Evolutionary conservation across 2,329 filamentous ascomycete genomes (phyloP).

Genomic region (Fusarium hostae): DNA sequence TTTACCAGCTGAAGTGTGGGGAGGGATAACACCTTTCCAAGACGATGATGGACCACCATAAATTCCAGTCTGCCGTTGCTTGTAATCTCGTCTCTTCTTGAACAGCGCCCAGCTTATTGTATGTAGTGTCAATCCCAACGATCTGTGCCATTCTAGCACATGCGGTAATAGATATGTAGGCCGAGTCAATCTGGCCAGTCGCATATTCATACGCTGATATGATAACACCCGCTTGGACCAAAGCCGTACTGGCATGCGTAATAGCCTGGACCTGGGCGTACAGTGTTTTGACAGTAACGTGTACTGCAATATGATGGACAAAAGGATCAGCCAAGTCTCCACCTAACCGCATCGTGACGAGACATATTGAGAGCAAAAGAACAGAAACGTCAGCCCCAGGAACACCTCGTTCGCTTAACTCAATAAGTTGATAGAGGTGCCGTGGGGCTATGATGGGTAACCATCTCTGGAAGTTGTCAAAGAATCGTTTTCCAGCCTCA

Average conservation of each 20-base stretch:
- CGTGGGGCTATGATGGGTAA: background rate
- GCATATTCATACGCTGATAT: background rate
- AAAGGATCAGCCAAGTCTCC: background rate
- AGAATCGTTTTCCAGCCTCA: accelerated
- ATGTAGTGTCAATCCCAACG: no score
- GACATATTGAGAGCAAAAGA: background rate
- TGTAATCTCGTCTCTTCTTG: accelerated
- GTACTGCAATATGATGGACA: accelerated
- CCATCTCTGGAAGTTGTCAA: background rate
- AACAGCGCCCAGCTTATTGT: accelerated
- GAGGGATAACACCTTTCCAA: background rate
- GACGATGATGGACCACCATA: background rate
- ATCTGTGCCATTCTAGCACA: background rate
- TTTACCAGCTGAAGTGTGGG: accelerated
- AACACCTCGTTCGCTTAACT: background rate
- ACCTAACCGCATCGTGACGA: background rate
- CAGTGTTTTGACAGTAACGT: background rate
- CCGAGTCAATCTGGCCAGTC: background rate
- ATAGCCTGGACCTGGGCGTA: background rate
- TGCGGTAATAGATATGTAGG: background rate
- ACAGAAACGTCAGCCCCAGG: background rate
- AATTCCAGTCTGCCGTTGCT: background rate
- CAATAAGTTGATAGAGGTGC: background rate
- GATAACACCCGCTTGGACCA: background rate
- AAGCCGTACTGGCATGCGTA: background rate